Base-by-base conservation (phyloP, 108 stramenopile genomes). In the Cyclotella cryptica region DNA sequence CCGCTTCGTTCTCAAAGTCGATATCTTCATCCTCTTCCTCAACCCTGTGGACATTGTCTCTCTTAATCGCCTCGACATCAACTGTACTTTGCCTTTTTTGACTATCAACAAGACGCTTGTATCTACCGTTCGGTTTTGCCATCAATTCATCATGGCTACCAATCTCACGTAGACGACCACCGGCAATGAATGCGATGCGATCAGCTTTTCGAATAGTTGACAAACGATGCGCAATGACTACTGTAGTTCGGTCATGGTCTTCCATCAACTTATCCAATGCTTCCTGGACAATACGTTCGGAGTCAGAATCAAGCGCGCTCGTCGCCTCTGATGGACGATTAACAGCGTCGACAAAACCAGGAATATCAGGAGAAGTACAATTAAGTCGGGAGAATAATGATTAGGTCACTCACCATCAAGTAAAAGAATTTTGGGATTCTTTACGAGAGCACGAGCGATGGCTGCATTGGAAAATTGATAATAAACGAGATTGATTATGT, bases 401-500 rank as follows among this genome's bases (percentile, higher is more conserved):
- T n/a, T n/a, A 8, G 11, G 0, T 18, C 17, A 59, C 7, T 30
- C 35, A 41, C 40, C 47, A 71, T 97, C 97, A 10, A 98, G 85
- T 10, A 98, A 77, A 0, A 98, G 83, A 14, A 98, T 53, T 52
- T 86, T 80, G 15, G 96, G 94, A 58, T 89, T 85, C 71, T 88
- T 88, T 12, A 95, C 82, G 41, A 98, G 72, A 35, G 96, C 97
- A 17, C 97, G 71, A 11, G 97, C 95, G 68, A 98, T 98, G 5
- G 94, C 96, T 51, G n/a, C n/a, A n/a, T n/a, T n/a, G n/a, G n/a
- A n/a, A n/a, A n/a, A n/a, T n/a, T n/a, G n/a, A n/a, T n/a, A n/a
- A n/a, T n/a, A n/a, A n/a, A n/a, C n/a, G n/a, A n/a, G n/a, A n/a
- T n/a, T n/a, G n/a, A n/a, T n/a, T n/a, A n/a, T n/a, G n/a, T n/a